phyloP scores from a whole-genome alignment of 2,329 filamentous ascomycete genomes.

The Alternaria longipes region DNA sequence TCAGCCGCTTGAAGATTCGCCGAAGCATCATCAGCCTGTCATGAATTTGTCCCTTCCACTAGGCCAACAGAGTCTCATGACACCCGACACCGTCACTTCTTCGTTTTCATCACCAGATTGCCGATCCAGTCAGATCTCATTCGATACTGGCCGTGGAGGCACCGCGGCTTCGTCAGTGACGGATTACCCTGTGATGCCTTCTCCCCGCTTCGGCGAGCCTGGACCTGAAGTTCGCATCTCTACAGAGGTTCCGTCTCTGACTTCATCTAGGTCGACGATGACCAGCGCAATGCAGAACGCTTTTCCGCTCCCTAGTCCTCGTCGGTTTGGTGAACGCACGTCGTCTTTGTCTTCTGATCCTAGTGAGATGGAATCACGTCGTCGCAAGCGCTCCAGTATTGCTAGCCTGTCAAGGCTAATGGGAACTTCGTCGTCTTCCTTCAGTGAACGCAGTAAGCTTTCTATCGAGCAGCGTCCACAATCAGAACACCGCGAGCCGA shows the following conservation, averaged over 20 bases:
- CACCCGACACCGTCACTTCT: constrained; percentile 69
- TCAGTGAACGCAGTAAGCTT: constrained; percentile 78
- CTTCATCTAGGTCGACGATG: constrained; percentile 81
- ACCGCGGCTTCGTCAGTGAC: constrained; percentile 78
- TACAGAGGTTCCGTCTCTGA: constrained; percentile 77
- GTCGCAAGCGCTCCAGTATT: constrained; percentile 77
- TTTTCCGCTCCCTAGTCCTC: constrained; percentile 51
- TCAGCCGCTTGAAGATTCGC: constrained; percentile 38
- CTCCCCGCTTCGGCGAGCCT: constrained; percentile 76
- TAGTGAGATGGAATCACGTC: constrained; percentile 60
- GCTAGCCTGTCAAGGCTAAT: constrained; percentile 80
- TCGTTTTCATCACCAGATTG: constrained; percentile 71
- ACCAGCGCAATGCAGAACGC: constrained; percentile 71
- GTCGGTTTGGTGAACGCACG: constrained; percentile 54
- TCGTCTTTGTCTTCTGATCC: constrained; percentile 54
- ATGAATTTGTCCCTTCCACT: constrained; percentile 52
- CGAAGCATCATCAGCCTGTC: constrained; percentile 50
- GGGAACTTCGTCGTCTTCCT: constrained; percentile 65
- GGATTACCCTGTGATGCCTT: constrained; percentile 76
- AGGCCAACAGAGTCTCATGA: constrained; percentile 63
- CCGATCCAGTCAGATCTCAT: constrained; percentile 68
- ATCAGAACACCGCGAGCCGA: constrained; percentile 63
- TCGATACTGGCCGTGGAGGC: constrained; percentile 76
- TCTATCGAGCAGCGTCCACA: constrained; percentile 68
- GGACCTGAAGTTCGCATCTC: constrained; percentile 77